Evolutionary conservation across 208 protist genomes (phyloP), one percentile per base, ranked within the genome.

Genomic region (Acanthamoeba culbertsoni): DNA sequence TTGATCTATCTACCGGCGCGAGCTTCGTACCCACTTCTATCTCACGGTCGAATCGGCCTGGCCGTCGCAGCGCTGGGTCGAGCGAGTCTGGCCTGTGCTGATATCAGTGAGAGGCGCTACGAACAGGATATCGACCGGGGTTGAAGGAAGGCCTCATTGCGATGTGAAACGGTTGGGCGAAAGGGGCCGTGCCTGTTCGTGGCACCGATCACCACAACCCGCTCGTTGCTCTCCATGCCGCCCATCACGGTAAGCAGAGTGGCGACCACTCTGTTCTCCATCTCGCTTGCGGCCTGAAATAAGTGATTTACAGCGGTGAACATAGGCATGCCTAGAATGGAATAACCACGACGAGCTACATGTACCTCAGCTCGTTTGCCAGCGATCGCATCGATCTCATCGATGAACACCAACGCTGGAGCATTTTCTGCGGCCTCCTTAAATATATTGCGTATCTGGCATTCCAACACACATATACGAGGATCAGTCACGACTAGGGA

Each of bases 201-300:
- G 6, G 97, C 96, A 26, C 97, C 98, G 43, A 98, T 98, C 31
- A 98, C 82, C n/a, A 98, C 93, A 5, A 98, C 96, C 2, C 28
- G 86, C 43, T 71, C 91, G 8, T 63, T 82, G 48, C 26, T 48
- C 48, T 92, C 42, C 88, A 94, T 53, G 71, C 92, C 62, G 53
- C 98, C 97, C 97, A 98, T 98, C 6, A 98, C 93, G 8, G 97
- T 96, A 45, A 98, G 94, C 57, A 98, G 71, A 16, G 97, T 97
- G 1, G 92, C 95, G 26, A 97, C 96, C 77, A 98, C 91, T 89
- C 68, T 97, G 93, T 75, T 96, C 96, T n/a, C 96, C 93, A 65
- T 97, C 96, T 77, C 97, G 71, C 48, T 95, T 51, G 14, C 93
- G 82, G 20, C 91, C 93, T 48, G 96, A 90, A 37, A 71, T 71